phyloP scores from a whole-genome alignment of 1,284 basidiomycete species.

The Tilletia horrida region DNA sequence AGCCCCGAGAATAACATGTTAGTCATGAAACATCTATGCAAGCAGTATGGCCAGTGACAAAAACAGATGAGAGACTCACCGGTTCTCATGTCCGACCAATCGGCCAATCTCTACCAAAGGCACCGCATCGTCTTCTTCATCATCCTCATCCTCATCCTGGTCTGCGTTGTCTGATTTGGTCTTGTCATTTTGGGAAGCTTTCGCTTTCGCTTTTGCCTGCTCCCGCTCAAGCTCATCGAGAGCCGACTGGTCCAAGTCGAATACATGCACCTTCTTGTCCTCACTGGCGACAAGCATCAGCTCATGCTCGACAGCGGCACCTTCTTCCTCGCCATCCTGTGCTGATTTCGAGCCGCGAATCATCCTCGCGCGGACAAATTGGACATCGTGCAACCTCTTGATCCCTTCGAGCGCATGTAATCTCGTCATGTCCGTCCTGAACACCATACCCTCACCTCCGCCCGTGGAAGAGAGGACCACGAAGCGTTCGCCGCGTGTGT shows the following conservation, averaged over 20 bases:
- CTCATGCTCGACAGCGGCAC: conserved; percentile 32
- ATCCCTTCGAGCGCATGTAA: conserved; percentile 41
- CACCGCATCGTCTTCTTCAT: conserved; percentile 20
- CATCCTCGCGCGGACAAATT: conserved; percentile 33
- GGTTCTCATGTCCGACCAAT: conserved; percentile 47
- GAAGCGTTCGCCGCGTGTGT: conserved; percentile 39
- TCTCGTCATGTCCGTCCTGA: conserved; percentile 45
- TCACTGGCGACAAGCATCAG: conserved; percentile 35
- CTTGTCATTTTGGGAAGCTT: conserved; percentile 20
- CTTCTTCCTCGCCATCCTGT: neutral
- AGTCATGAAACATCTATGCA: no score
- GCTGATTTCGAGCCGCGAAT: neutral
- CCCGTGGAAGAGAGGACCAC: conserved; percentile 39
- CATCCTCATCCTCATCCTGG: conserved; percentile 21
- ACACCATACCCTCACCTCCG: conserved; percentile 33
- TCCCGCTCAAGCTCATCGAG: conserved; percentile 19
- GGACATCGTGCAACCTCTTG: conserved; percentile 39
- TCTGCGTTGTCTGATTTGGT: conserved; percentile 25
- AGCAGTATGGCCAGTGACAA: neutral
- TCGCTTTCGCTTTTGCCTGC: conserved; percentile 19
- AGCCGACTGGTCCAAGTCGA: conserved; percentile 15
- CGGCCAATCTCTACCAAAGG: conserved; percentile 39
- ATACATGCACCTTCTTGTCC: conserved; percentile 22
- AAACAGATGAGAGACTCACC: conserved; percentile 28
- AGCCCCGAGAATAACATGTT: neutral